Conservation (phyloP, 2,329 filamentous ascomycete genomes). For the Pleurostoma richardsiae region DNA sequence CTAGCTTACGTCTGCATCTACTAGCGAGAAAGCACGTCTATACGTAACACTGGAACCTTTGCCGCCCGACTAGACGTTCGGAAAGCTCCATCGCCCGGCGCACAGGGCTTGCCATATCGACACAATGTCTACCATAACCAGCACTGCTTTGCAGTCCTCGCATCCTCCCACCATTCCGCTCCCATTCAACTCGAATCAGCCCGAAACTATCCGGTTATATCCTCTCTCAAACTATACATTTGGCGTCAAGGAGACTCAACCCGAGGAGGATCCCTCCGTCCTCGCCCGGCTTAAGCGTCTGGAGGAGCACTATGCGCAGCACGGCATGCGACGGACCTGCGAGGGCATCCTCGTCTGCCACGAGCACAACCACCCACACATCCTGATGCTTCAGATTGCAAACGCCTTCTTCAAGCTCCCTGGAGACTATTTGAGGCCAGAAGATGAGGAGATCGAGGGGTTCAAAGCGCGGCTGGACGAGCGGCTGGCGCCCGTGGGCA, state of each 20-base stretch:
- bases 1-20: too few relatives aligned
- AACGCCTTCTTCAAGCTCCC: constrained; percentile 99
- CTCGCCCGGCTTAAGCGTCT: constrained; percentile 86
- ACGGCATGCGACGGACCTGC: constrained; percentile 96
- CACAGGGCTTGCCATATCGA: too few relatives aligned
- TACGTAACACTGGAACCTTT: too few relatives aligned
- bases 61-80: too few relatives aligned
- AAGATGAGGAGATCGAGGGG: constrained; percentile 88
- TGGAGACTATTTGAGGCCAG: constrained; percentile 85
- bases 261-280: constrained; percentile 95
- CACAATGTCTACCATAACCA: constrained; percentile 79
- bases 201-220: constrained; percentile 83
- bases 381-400: constrained; percentile 97
- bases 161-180: constrained; percentile 75
- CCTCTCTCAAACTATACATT: constrained; percentile 99
- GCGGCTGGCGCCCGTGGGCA: constrained; percentile 85
- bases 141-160: constrained; percentile 69
- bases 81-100: too few relatives aligned
- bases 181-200: constrained; percentile 84
- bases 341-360: constrained; percentile 97
- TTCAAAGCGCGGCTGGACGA: constrained; percentile 94
- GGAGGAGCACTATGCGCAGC: constrained; percentile 87
- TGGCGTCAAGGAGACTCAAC: constrained; percentile 95
- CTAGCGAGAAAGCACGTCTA: too few relatives aligned
- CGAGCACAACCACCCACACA: constrained; percentile 98